Percentiles rank a stretch among this genome's conserved stretches.
phyloP scores from a whole-genome alignment of 345 rosid species.

The Citrus mangshanensis region DNA sequence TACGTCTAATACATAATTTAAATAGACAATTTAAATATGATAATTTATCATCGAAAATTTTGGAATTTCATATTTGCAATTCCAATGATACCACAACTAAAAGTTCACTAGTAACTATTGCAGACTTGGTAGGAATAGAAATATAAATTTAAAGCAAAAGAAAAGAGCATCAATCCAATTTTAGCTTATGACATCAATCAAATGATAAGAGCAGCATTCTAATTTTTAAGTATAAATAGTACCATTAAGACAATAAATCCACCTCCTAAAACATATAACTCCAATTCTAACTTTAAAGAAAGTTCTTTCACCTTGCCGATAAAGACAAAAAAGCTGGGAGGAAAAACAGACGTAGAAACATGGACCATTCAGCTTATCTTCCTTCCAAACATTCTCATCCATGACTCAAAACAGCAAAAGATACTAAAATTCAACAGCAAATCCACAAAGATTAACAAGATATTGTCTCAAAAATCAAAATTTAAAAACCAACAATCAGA shows the following conservation, averaged over 20 bases:
- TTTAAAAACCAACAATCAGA: conserved; percentile 4
- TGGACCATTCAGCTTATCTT: neutral
- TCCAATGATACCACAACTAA: no score
- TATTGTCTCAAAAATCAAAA: neutral
- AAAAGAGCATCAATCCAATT: no score
- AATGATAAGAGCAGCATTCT: no score
- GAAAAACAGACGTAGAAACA: neutral
- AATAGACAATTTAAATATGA: no score
- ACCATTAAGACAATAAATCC: neutral
- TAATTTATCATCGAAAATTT: no score
- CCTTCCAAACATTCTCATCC: conserved; percentile 7
- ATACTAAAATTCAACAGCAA: neutral
- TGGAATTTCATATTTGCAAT: no score
- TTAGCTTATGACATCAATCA: no score
- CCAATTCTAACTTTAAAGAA: neutral
- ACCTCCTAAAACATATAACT: neutral
- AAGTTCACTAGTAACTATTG: no score
- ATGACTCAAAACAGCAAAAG: conserved; percentile 9
- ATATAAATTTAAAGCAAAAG: no score
- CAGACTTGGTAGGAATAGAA: no score
- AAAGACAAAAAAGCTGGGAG: neutral
- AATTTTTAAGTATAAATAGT: neutral
- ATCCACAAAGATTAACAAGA: conserved; percentile 8
- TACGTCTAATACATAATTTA: no score
- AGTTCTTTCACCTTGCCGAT: neutral